phyloP scores from a whole-genome alignment of 495 filamentous ascomycete genomes.

The Aspergillus conjunctus region DNA sequence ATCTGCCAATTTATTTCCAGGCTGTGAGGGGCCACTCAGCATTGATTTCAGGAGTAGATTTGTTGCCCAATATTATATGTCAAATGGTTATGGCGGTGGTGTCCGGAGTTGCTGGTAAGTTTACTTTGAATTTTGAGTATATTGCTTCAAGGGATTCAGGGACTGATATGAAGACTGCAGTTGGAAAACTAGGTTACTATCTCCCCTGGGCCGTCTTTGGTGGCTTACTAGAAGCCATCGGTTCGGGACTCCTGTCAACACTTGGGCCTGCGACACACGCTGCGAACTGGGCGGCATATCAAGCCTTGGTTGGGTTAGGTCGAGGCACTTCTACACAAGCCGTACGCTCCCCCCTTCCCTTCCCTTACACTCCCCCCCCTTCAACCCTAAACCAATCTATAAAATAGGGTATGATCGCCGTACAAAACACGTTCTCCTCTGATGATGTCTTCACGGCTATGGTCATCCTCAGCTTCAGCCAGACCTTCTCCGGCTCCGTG shows the following conservation, averaged over 20 bases:
- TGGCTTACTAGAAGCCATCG: conserved; percentile 32
- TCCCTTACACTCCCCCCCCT: neutral
- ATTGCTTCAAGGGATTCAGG: too few species aligned
- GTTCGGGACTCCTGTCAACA: conserved; percentile 52
- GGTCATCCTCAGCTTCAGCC: conserved; percentile 55
- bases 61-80: conserved; percentile 49
- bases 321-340: conserved; percentile 48
- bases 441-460: conserved; percentile 51
- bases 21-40: conserved; percentile 32
- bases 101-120: conserved; percentile 45
- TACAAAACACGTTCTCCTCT: conserved; percentile 31
- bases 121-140: too few species aligned
- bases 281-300: conserved; percentile 56
- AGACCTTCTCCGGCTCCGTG: conserved; percentile 65
- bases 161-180: too few species aligned
- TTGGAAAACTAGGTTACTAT: conserved; percentile 49
- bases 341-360: conserved; percentile 18
- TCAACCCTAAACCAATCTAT: too few species aligned
- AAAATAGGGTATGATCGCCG: conserved; percentile 38
- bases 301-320: conserved; percentile 53
- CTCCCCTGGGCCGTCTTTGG: conserved; percentile 42
- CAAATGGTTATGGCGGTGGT: conserved; percentile 50
- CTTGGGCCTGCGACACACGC: conserved; percentile 44
- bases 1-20: conserved; percentile 49
- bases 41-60: conserved; percentile 41